Evolutionary conservation across 208 protist genomes (phyloP).

Genomic region (Trypanosoma rangeli): DNA sequence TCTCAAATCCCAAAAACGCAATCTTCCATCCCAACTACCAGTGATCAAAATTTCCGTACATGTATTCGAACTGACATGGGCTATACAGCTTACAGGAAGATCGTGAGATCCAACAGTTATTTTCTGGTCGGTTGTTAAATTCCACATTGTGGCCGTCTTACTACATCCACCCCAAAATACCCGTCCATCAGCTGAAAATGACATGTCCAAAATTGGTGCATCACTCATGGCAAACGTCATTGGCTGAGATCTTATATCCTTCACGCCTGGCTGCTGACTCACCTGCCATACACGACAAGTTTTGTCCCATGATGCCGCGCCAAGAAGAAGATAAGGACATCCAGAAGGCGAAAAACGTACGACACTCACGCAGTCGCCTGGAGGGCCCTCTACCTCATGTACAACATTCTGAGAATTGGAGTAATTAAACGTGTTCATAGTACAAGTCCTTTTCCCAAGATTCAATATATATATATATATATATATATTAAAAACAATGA

Average conservation of each 20-base stretch:
- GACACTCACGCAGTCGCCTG: constrained; percentile 67
- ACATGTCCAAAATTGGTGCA: constrained; percentile 61
- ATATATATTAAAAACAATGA: constrained; percentile 13
- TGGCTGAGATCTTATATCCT: constrained; percentile 41
- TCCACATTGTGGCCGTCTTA: constrained; percentile 79
- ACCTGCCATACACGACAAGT: constrained; percentile 82
- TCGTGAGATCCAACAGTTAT: constrained; percentile 78
- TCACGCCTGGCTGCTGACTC: constrained; percentile 20
- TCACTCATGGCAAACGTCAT: constrained; percentile 44
- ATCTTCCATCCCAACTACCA: constrained; percentile 82
- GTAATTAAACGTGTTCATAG: constrained; percentile 26
- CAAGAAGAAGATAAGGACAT: constrained; percentile 61
- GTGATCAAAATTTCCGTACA: constrained; percentile 70
- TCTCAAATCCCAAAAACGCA: constrained; percentile 85
- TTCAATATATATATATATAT: neutral
- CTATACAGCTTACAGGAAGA: constrained; percentile 75
- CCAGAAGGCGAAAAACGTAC: constrained; percentile 64
- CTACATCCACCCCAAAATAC: constrained; percentile 79
- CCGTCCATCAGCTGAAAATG: constrained; percentile 67
- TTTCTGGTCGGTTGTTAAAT: constrained; percentile 64
- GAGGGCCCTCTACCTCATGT: constrained; percentile 53
- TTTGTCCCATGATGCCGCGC: constrained; percentile 73
- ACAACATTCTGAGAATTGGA: constrained; percentile 1
- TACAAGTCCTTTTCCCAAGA: neutral
- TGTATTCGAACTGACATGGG: constrained; percentile 44